A percentile compares a stretch with the other conserved stretches of the same genome.
These are phyloP conservation scores for Ramularia endophylla DNA, from an alignment of 2,329 filamentous ascomycete species.

Conservation along the genomic window DNA sequence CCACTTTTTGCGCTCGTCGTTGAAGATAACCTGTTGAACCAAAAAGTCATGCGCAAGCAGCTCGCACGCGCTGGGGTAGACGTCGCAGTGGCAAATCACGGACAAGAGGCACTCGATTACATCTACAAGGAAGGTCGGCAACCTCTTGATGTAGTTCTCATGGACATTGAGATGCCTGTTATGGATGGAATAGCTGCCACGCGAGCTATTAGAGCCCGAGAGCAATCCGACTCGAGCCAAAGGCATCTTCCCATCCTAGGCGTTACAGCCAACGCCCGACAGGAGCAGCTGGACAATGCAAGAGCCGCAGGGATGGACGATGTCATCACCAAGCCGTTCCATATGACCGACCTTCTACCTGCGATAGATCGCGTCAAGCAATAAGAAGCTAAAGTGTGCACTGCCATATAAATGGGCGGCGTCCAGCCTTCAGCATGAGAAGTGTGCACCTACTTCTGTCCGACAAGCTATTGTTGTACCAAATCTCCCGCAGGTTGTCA, in stretches of 20 bases:
- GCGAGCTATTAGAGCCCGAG: too few relatives aligned
- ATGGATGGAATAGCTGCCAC: too few relatives aligned
- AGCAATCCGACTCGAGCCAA: slow-evolving; percentile 10
- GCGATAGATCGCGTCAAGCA: neutral
- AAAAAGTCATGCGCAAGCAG: slow-evolving; percentile 23
- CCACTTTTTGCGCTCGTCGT: slow-evolving; percentile 11
- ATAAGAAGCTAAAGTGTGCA: too few relatives aligned
- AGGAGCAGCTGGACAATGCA: slow-evolving; percentile 55
- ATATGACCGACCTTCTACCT: slow-evolving; percentile 38
- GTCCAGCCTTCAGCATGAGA: too few relatives aligned
- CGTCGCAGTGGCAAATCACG: slow-evolving; percentile 23
- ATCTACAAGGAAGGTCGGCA: slow-evolving; percentile 1
- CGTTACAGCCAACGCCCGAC: slow-evolving; percentile 51
- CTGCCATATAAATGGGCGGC: too few relatives aligned
- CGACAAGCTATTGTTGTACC: too few relatives aligned
- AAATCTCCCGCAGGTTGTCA: too few relatives aligned
- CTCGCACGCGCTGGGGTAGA: slow-evolving; percentile 17
- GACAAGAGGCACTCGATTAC: slow-evolving; percentile 24
- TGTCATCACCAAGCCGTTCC: slow-evolving; percentile 18
- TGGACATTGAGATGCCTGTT: slow-evolving; percentile 30
- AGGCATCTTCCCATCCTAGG: slow-evolving; percentile 24
- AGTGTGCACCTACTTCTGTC: too few relatives aligned
- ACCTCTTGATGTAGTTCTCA: slow-evolving; percentile 23
- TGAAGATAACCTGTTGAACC: slow-evolving; percentile 35
- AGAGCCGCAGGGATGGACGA: slow-evolving; percentile 65